Evolutionary conservation across 2,329 filamentous ascomycete species (phyloP).

Genomic region (Talaromyces sp.): DNA sequence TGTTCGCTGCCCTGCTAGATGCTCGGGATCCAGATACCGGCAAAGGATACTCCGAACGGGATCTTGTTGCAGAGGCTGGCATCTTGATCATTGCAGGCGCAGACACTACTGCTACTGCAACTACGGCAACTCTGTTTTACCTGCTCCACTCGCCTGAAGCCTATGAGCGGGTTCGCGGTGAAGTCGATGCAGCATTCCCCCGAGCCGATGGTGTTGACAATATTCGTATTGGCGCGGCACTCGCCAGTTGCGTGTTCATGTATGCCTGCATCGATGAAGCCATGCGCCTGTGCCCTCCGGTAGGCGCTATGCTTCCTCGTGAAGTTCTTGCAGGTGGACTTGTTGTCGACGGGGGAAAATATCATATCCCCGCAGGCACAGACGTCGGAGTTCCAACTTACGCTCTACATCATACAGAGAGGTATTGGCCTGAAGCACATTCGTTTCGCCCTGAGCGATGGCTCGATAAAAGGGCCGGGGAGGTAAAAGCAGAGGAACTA

Average conservation of each 20-base stretch:
- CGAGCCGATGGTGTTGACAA: neutral
- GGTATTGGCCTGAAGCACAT: conserved; percentile 26
- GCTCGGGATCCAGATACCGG: conserved; percentile 1
- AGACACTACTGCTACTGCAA: neutral
- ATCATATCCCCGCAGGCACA: conserved; percentile 23
- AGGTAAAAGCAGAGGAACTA: neutral
- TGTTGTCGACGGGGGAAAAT: conserved; percentile 21
- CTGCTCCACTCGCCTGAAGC: neutral
- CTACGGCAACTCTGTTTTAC: neutral
- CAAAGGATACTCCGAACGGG: neutral
- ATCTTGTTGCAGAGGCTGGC: neutral
- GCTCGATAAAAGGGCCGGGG: conserved; percentile 14
- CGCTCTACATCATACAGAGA: conserved; percentile 26
- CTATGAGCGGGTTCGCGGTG: neutral
- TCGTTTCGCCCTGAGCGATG: conserved; percentile 30
- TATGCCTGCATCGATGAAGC: conserved; percentile 2
- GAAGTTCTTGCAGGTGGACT: conserved; percentile 24
- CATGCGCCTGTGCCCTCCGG: conserved; percentile 1
- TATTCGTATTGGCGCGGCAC: neutral
- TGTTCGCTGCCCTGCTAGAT: neutral
- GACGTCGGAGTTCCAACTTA: conserved; percentile 28
- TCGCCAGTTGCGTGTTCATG: neutral
- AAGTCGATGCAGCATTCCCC: neutral
- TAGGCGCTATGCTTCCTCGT: conserved; percentile 20
- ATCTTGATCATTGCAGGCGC: neutral